Conservation (phyloP, 1,139 yeast species). For the Candida sp. region DNA sequence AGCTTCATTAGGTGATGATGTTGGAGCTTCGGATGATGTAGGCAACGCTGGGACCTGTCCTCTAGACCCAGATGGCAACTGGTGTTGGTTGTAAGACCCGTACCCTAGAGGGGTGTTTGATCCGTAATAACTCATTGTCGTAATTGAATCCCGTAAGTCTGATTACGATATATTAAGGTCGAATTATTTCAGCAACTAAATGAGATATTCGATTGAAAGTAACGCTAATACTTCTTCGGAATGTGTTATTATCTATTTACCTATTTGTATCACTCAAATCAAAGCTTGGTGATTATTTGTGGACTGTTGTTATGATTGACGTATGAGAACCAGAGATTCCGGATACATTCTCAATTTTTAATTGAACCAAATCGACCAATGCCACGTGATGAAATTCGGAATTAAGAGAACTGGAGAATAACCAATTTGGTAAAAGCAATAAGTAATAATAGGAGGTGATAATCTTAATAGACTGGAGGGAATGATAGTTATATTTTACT, state of each 20-base stretch:
- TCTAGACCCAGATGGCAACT: constrained; percentile 5
- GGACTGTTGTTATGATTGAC: not conserved
- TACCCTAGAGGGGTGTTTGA: not conserved
- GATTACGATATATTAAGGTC: not conserved
- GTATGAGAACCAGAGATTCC: too few species aligned
- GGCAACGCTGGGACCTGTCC: constrained; percentile 3
- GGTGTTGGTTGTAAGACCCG: constrained; percentile 5
- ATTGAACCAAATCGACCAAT: not conserved
- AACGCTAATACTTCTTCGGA: too few species aligned
- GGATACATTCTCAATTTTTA: too few species aligned
- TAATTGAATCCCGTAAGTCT: not conserved
- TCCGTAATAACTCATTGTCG: constrained; percentile 6
- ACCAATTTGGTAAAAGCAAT: too few species aligned
- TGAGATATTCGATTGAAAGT: not conserved
- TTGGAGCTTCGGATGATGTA: not conserved
- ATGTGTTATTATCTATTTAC: not conserved
- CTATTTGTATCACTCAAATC: not conserved
- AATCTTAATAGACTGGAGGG: too few species aligned
- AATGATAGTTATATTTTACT: too few species aligned
- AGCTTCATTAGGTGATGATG: constrained; percentile 8
- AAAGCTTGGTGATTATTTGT: not conserved
- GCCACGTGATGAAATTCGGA: not conserved
- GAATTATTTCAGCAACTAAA: not conserved
- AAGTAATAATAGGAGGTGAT: too few species aligned
- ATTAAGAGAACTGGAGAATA: not conserved